phyloP scores from a whole-genome alignment of 805 yeast genomes.

The Metschnikowia arizonensis region DNA sequence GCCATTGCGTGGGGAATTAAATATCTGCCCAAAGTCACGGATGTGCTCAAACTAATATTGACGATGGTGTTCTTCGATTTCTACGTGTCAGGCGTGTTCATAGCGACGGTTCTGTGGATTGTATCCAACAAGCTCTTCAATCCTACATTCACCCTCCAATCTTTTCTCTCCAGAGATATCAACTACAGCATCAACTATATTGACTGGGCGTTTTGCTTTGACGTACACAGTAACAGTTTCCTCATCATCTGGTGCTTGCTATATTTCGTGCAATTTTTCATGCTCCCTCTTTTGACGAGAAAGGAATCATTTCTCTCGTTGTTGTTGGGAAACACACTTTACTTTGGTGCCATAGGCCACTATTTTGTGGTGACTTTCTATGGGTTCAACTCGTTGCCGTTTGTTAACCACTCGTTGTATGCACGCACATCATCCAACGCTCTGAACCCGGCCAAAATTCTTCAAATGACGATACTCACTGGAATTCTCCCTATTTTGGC shows the following conservation, averaged over 20 bases:
- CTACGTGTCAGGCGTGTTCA: conserved; percentile 59
- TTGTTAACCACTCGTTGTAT: conserved; percentile 21
- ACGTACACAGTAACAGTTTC: conserved; percentile 75
- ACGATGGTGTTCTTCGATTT: conserved; percentile 87
- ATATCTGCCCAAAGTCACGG: conserved; percentile 59
- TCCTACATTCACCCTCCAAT: conserved; percentile 13
- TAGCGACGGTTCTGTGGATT: conserved; percentile 73
- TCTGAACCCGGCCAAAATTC: conserved; percentile 41
- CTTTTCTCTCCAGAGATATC: conserved; percentile 12
- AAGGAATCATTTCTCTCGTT: conserved; percentile 60
- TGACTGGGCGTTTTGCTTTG: conserved; percentile 95
- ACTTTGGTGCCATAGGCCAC: conserved; percentile 67
- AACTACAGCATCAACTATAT: conserved; percentile 36
- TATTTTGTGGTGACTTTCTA: conserved; percentile 79
- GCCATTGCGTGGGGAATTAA: conserved; percentile 91
- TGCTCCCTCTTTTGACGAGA: conserved; percentile 62
- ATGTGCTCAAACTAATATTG: conserved; percentile 61
- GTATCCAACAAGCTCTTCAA: conserved; percentile 63
- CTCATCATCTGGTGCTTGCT: conserved; percentile 45
- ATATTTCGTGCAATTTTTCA: conserved; percentile 16
- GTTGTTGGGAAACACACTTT: conserved; percentile 70
- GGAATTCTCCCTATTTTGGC: conserved; percentile 61
- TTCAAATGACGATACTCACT: conserved; percentile 56
- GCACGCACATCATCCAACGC: conserved; percentile 13
- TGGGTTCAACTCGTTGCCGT: conserved; percentile 60